These are phyloP conservation scores for Phytophthora ramorum DNA, from an alignment of 352 stramenopile genomes.

Conservation along the genomic window DNA sequence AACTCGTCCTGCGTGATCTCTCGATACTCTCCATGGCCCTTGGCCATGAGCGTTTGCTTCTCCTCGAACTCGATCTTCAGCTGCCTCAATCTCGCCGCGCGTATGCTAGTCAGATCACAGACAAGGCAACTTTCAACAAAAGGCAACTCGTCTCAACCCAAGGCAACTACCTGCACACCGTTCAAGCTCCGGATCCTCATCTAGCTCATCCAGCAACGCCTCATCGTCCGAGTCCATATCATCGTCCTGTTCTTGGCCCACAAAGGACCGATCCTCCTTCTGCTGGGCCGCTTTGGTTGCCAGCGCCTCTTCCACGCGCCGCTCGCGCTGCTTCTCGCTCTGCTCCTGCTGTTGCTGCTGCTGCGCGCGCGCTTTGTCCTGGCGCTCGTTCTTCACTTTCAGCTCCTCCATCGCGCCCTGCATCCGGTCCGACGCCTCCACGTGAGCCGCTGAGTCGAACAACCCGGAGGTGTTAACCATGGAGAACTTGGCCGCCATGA, in stretches of 20 bases:
- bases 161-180: slow-evolving; percentile 36
- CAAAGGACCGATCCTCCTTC: slow-evolving; percentile 36
- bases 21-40: slow-evolving; percentile 82
- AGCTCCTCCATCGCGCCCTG: slow-evolving; percentile 77
- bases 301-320: slow-evolving; percentile 35
- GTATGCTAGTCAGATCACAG: slow-evolving; percentile 56
- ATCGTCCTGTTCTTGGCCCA: slow-evolving; percentile 30
- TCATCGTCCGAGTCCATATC: slow-evolving; percentile 63
- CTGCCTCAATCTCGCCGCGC: slow-evolving; percentile 77
- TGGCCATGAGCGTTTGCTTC: slow-evolving; percentile 68
- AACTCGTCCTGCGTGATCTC: slow-evolving; percentile 97
- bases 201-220: slow-evolving; percentile 66
- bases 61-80: slow-evolving; percentile 67
- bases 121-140: slow-evolving; percentile 11
- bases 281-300: slow-evolving; percentile 35
- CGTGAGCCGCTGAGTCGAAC: slow-evolving; percentile 73
- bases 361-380: slow-evolving; percentile 37
- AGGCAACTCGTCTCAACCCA: neutral
- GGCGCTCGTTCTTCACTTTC: slow-evolving; percentile 62
- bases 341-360: slow-evolving; percentile 36
- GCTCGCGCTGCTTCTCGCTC: slow-evolving; percentile 30
- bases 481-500: slow-evolving; percentile 83
- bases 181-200: slow-evolving; percentile 83
- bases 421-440: slow-evolving; percentile 79
- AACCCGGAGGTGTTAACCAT: slow-evolving; percentile 80